Conservation (phyloP, 1,284 basidiomycete genomes). For the Neolentinus lepideus region DNA sequence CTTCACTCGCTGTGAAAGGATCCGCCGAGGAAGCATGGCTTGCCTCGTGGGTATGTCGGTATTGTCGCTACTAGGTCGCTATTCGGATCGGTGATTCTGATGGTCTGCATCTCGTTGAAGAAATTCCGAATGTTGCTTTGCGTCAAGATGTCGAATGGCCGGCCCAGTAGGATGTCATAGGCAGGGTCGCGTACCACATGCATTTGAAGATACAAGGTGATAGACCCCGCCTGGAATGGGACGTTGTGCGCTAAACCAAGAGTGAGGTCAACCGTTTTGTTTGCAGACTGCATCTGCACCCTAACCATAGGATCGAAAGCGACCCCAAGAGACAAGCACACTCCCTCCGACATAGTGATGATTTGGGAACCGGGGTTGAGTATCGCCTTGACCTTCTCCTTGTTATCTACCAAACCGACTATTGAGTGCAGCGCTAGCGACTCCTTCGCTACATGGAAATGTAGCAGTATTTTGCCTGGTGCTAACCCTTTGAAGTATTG, state of each 20-base stretch:
- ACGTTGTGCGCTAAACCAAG: slow-evolving; percentile 17
- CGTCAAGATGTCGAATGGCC: slow-evolving; percentile 13
- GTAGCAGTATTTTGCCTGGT: too few relatives aligned
- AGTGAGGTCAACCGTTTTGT: slow-evolving; percentile 14
- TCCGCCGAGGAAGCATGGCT: neutral
- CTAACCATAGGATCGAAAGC: slow-evolving; percentile 14
- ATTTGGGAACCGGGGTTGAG: too few relatives aligned
- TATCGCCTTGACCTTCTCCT: too few relatives aligned
- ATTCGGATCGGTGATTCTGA: slow-evolving; percentile 21
- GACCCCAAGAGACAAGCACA: slow-evolving; percentile 12
- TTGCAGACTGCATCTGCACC: slow-evolving; percentile 19
- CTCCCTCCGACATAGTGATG: slow-evolving; percentile 17
- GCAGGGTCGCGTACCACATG: too few relatives aligned
- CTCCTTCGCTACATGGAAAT: too few relatives aligned
- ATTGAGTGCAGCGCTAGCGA: too few relatives aligned
- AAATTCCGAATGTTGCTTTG: slow-evolving; percentile 15
- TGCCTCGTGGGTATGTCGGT: slow-evolving; percentile 15
- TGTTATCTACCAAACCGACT: too few relatives aligned
- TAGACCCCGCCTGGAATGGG: neutral
- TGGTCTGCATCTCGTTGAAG: slow-evolving; percentile 14
- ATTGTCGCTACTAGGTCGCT: slow-evolving; percentile 10
- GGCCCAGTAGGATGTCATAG: neutral
- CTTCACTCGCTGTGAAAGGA: too few relatives aligned
- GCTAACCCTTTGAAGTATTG: too few relatives aligned
- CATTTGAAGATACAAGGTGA: neutral